These are phyloP conservation scores for Populus davidiana DNA, from an alignment of 345 rosid species.

Conservation along the genomic window DNA sequence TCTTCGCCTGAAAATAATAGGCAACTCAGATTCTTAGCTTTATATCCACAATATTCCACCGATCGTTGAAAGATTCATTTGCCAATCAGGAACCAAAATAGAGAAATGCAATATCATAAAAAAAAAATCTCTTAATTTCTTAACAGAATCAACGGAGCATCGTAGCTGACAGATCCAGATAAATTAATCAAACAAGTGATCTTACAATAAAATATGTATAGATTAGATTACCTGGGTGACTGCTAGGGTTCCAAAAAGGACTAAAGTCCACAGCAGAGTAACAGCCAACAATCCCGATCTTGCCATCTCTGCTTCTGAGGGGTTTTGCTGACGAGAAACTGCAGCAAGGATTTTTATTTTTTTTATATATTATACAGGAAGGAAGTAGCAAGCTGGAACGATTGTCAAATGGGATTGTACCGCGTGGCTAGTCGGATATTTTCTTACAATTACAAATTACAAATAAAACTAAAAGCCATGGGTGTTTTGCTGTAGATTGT, in stretches of 20 bases:
- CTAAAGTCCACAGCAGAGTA: constrained; percentile 38
- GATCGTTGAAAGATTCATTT: not conserved
- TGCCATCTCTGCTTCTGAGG: constrained; percentile 38
- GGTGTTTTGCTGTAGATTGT: too few relatives aligned
- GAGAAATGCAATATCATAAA: not conserved
- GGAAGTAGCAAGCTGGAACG: not conserved
- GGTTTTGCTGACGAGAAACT: not conserved
- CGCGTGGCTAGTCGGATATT: constrained; percentile 8
- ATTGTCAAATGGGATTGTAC: not conserved
- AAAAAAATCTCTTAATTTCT: not conserved
- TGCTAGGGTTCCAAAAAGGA: constrained; percentile 44
- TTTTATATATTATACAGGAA: not conserved
- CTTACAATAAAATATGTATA: not conserved
- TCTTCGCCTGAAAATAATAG: constrained; percentile 58
- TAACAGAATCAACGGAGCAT: not conserved
- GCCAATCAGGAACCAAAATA: not conserved
- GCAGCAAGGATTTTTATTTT: not conserved
- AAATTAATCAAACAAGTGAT: not conserved
- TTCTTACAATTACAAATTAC: too few relatives aligned
- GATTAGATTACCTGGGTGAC: constrained; percentile 43
- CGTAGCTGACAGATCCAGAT: not conserved
- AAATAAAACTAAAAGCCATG: too few relatives aligned
- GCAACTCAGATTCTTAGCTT: not conserved
- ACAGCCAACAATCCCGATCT: constrained; percentile 37
- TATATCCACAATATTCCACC: not conserved